These are phyloP conservation scores for Golubevia sp. DNA, from an alignment of 1,284 basidiomycete species.

Conservation along the genomic window DNA sequence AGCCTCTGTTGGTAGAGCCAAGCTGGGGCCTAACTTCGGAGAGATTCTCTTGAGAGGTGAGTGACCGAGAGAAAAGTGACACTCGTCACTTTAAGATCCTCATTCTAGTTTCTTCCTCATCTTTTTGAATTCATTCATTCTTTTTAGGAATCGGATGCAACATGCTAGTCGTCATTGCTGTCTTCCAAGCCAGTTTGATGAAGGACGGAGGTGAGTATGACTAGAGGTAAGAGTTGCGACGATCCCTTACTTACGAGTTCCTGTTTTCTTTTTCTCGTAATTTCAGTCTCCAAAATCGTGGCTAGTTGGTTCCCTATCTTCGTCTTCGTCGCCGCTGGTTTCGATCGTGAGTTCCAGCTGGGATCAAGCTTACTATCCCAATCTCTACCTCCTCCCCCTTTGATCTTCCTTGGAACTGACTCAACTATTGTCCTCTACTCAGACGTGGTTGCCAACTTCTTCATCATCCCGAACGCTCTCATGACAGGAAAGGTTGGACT, in stretches of 20 bases:
- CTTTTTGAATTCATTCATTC: conserved; percentile 2
- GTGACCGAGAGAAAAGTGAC: too few species aligned
- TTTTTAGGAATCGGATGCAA: conserved; percentile 43
- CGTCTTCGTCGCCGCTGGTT: conserved; percentile 23
- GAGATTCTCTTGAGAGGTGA: neutral
- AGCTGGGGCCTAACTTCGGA: neutral
- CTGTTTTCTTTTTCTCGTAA: too few species aligned
- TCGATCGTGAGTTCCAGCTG: too few species aligned
- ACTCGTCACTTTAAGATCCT: too few species aligned
- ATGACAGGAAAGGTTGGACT: conserved; percentile 18
- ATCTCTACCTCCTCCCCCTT: neutral
- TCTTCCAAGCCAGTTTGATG: conserved; percentile 39
- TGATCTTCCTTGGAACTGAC: neutral
- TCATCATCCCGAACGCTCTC: conserved; percentile 34
- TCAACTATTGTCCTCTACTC: neutral
- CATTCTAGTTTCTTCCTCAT: neutral
- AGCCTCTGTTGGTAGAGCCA: neutral
- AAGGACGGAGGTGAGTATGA: too few species aligned
- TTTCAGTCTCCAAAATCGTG: conserved; percentile 37
- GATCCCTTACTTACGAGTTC: too few species aligned
- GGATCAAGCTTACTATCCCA: neutral
- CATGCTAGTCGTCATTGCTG: conserved; percentile 34
- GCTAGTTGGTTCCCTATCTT: conserved; percentile 39
- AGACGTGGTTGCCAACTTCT: conserved; percentile 45
- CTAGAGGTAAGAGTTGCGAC: too few species aligned